Base-by-base conservation (phyloP, 495 filamentous ascomycete species). In the Hamigera avellanea region DNA sequence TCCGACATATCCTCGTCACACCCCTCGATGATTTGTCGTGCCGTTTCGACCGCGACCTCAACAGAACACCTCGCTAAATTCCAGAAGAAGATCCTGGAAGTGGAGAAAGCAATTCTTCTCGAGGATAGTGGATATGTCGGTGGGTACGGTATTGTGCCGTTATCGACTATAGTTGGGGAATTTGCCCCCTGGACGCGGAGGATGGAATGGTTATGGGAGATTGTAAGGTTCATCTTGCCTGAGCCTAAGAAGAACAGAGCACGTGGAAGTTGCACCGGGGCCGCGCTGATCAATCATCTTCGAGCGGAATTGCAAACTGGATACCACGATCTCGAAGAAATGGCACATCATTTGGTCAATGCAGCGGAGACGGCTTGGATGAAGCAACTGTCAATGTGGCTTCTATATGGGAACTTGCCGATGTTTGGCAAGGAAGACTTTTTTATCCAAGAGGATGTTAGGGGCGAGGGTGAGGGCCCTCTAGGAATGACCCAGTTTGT, bases 321-420 rank as follows among this genome's bases (percentile, higher is more conserved):
- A 28, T 95, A 91, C 52, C 60, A 70, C 12, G 84, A 94, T 45
- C 77, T 98, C 33, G 83, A 86, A 46, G 72, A 76, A 35, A 77
- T 81, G 21, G 78, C 83, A 0, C 45, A 76, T 27, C 66, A 79
- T 31, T 62, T 95, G 14, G 70, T 80, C n/a, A 67, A 53, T 27
- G 74, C 83, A 5, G 89, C 87, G 0, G 91, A 98, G 60, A 78
- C 69, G 12, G 81, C 87, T 8, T 98, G 91, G 91, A 66, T 98
- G 56, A 80, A 83, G 50, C 86, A 93, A 53, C 62, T 88, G 6
- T 80, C 84, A 2, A 81, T 81, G 36, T 98, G 89, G 89, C 64
- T 95, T 5, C 55, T 95, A 9, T 93, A 93, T 54, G 91, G 91
- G 5, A 73, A 80, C 29, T 59, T 93, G 41, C 86, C 91, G 0